Base-by-base conservation (phyloP, 2,329 filamentous ascomycete species). In the Tricladium varicosporioides region DNA sequence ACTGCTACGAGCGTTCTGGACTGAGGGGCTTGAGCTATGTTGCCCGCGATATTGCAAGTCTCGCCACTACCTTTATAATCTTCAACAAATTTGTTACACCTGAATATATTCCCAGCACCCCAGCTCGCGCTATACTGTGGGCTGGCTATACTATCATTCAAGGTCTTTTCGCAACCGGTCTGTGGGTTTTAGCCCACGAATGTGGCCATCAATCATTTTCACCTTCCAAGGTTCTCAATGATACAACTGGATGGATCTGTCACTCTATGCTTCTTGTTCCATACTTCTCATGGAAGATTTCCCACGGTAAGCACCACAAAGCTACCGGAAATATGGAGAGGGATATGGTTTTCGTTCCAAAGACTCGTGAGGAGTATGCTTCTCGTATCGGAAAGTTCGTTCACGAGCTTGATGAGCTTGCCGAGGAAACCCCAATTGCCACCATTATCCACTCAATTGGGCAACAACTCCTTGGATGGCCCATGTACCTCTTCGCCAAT, bases 251-350 rank as follows among this genome's bases (percentile, higher is more conserved):
- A 69, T 97, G 91, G 90, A 74, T 96, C 72, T 84, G 91, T 67
- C 93, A 97, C 79, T 96, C 92, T 40, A 75, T 85, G 46, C 85
- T 97, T 42, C 81, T 97, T 56, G 93, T 99, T 49, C 94, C 94
- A 18, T 99, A 97, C 80, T 99, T 97, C 80, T 96, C 91, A 72
- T 99, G 94, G 94, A 96, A 99, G 80, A 92, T 97, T 76, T 96
- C 92, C 65, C 94, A 99, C 79, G 89, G 91, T 80, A 96, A 96
- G 85, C 94, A 99, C 81, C 94, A 99, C 89, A 97, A 97, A 84
- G 92, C 92, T 63, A 99, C 94, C 42, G 94, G 92, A 68, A 85
- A 99, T 81, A 87, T 99, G 78, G 92, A 95, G 77, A 91, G 93
- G 66, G 94, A 99, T 77, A 99, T 99, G 94, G 94, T 97, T 62